Evolutionary conservation across 805 yeast genomes (phyloP), one percentile per base, ranked within the genome.

Genomic region (Dipodascus albidus): DNA sequence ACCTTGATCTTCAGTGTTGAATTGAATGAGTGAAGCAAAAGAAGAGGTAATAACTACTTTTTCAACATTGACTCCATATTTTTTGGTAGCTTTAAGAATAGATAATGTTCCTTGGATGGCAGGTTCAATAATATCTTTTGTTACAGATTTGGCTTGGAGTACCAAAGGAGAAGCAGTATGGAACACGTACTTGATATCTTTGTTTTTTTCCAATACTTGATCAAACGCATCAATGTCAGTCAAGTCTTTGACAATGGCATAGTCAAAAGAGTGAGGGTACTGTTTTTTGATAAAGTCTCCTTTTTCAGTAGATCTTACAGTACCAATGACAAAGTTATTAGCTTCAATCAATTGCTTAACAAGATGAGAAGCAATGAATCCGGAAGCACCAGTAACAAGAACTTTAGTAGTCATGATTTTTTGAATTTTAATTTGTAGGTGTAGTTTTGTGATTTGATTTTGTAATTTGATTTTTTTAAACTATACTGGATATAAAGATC

Each of bases 361-460:
- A 27, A 74, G 63, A 55, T 74, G 77, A 55, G 74, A 75, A 42
- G 79, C 81, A 57, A 77, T 74, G 58, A 71, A 77, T 9, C 81
- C 81, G 8, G 74, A 67, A 2, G 78, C 79, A 3, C 81, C 81
- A 2, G 81, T 69, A 11, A 77, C 72, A 31, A 76, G 68, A 27
- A 72, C 50, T 49, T 47, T 47, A 47, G 6, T 38, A 14, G 44
- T n/a, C 44, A 38, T 38, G 4, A 6, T 38, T 38, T 38, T 38
- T 27, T 27, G 11, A 6, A 6, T 27, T 27, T 27, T 27, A 6
- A 6, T 27, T 27, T 27, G 6, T 27, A 27, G 11, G 6, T 6
- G 6, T 11, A 6, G 33, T 27, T 27, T 27, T 27, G 11, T 6
- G 6, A 27, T 27, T 11, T 27, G 33, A 27, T 27, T 11, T 27